Base-by-base conservation (phyloP, 176 grass and related monocot species). In the Carex pumila region DNA sequence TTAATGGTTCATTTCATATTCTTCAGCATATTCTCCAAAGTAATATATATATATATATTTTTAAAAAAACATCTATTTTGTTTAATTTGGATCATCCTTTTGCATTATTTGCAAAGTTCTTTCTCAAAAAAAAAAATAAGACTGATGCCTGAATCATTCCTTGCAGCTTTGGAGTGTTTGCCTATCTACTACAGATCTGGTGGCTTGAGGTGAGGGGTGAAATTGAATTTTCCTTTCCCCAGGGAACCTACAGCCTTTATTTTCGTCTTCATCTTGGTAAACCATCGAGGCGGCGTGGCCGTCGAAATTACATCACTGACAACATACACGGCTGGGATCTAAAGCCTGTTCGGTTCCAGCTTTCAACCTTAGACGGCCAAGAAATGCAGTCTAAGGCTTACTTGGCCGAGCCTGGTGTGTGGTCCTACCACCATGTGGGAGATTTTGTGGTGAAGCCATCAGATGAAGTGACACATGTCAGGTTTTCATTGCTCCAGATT, bases 131-230 rank as follows among this genome's bases (percentile, higher is more conserved):
- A 59, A 7, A 47, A 61, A 73, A 86, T 77, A 73, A 86, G 61
- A 82, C 45, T 62, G 7, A 12, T 61, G 53, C 30, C 41, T 81
- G 56, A 17, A 45, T 60, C 30, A 84, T 22, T 37, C 81, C 15
- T 9, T 86, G 77, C 85, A 99, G 93, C 77, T 95, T 99, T 86
- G 91, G 45, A 58, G 82, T 71, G 0, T 89, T 94, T 61, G 96
- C 96, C 25, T 99, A 98, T 65, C 88, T 99, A 74, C 79, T 76
- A 0, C 96, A 99, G 73, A 93, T 90, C 49, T 99, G 96, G 96
- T 99, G 96, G 96, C 89, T 99, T 14, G 96, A 98, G 77, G 89
- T 92, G n/a, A 88, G 71, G 62, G 96, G 96, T 59, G 93, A 93
- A 58, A 77, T 84, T 71, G 89, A 95, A 34, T 98, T 98, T 64